These are phyloP conservation scores for Aspergillus fijiensis DNA, from an alignment of 2,329 filamentous ascomycete genomes.

Conservation along the genomic window DNA sequence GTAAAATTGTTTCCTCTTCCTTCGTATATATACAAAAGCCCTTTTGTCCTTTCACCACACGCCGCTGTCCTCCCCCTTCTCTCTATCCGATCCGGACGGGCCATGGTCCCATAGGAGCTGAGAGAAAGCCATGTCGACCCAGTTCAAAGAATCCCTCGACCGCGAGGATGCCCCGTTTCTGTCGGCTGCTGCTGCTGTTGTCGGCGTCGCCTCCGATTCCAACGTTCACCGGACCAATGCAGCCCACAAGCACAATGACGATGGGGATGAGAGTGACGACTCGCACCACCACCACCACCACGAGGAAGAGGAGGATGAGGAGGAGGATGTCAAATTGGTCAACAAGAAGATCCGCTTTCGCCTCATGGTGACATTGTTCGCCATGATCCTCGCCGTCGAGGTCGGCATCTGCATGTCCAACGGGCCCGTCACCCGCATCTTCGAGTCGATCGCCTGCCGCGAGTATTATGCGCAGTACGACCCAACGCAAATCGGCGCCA, in stretches of 20 bases:
- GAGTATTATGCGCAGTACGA: conserved; percentile 46
- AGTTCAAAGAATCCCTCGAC: conserved; percentile 25
- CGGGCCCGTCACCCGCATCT: conserved; percentile 49
- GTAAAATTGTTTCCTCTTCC: neutral
- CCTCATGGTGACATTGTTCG: conserved; percentile 44
- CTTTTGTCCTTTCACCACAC: no score
- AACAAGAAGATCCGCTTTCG: conserved; percentile 33
- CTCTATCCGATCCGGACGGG: neutral
- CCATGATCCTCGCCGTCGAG: conserved; percentile 46
- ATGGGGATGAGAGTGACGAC: conserved; percentile 8
- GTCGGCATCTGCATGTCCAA: conserved; percentile 47
- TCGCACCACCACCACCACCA: neutral
- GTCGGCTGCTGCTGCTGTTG: neutral
- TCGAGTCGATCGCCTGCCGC: conserved; percentile 51
- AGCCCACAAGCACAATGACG: neutral
- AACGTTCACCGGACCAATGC: conserved; percentile 10
- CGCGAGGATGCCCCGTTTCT: conserved; percentile 37
- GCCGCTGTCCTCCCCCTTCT: neutral
- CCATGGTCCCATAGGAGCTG: neutral
- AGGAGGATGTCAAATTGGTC: conserved; percentile 13
- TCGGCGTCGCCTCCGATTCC: conserved; percentile 12
- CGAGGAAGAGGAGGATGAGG: no score
- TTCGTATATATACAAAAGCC: neutral
- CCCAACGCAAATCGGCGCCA: conserved; percentile 42
- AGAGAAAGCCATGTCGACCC: conserved; percentile 22